Percentiles rank a stretch among this genome's conserved stretches.
These are phyloP conservation scores for Flaveria trinervia DNA, from an alignment of 129 eudicot genomes.

Conservation along the genomic window DNA sequence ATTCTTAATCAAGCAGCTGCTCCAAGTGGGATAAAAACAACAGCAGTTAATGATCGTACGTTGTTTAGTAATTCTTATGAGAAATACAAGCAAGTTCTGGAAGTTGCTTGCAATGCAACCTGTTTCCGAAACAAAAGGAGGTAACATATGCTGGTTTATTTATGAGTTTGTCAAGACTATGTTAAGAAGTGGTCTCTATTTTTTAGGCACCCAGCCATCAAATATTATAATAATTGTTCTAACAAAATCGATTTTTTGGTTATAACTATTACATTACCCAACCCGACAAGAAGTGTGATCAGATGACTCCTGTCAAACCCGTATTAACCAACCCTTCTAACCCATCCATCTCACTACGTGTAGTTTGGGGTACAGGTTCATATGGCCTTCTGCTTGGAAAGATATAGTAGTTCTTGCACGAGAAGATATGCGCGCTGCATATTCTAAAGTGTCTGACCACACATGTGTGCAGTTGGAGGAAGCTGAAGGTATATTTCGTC, in stretches of 20 bases:
- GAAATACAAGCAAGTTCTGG: slow-evolving; percentile 48
- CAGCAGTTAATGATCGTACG: slow-evolving; percentile 22
- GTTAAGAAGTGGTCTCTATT: not conserved
- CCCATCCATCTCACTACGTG: not conserved
- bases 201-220: not conserved
- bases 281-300: no score
- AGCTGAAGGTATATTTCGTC: slow-evolving; percentile 38
- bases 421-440: slow-evolving; percentile 29
- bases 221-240: no score
- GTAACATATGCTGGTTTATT: slow-evolving; percentile 29
- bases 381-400: slow-evolving; percentile 65
- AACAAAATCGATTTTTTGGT: no score
- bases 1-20: slow-evolving; percentile 53
- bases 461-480: slow-evolving; percentile 27
- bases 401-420: slow-evolving; percentile 42
- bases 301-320: no score
- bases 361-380: slow-evolving; percentile 40
- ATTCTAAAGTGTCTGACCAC: slow-evolving; percentile 23
- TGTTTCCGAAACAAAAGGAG: slow-evolving; percentile 41
- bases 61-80: slow-evolving; percentile 44
- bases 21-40: slow-evolving; percentile 44
- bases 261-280: no score
- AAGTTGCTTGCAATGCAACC: slow-evolving; percentile 43
- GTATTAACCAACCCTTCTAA: not conserved
- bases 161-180: not conserved